Evolutionary conservation across 2,329 filamentous ascomycete genomes (phyloP).

Genomic region (Seiridium cupressi): DNA sequence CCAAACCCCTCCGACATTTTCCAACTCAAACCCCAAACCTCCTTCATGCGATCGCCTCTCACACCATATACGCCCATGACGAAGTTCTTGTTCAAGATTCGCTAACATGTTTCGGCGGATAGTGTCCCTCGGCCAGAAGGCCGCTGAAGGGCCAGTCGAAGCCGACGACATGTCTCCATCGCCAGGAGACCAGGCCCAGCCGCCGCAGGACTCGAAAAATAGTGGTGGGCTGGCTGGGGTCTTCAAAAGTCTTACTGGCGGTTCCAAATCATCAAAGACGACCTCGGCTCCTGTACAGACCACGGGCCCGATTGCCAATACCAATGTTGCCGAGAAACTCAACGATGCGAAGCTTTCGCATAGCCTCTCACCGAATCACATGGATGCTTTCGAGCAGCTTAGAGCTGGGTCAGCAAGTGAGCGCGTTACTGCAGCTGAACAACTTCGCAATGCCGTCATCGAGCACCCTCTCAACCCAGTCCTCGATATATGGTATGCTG

Average conservation of each 20-base stretch:
- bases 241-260: conserved; percentile 60
- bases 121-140: conserved; percentile 42
- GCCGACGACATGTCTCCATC: conserved; percentile 55
- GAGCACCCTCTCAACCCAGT: conserved; percentile 58
- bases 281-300: conserved; percentile 42
- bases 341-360: conserved; percentile 37
- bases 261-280: conserved; percentile 50
- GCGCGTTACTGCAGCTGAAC: conserved; percentile 55
- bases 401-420: conserved; percentile 48
- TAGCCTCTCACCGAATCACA: conserved; percentile 49
- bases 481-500: conserved; percentile 64
- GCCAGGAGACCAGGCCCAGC: conserved; percentile 54
- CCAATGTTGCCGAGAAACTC: conserved; percentile 43
- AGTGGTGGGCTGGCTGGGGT: conserved; percentile 60
- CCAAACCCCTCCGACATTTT: neutral
- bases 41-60: neutral
- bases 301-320: conserved; percentile 28
- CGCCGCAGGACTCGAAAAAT: conserved; percentile 48
- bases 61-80: no score
- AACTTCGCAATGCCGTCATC: conserved; percentile 53
- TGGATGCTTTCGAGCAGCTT: conserved; percentile 53
- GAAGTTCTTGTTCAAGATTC: neutral
- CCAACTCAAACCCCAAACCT: neutral
- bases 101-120: conserved; percentile 42
- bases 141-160: conserved; percentile 34